Percentiles rank a stretch among this genome's conserved stretches.
phyloP scores from a whole-genome alignment of 345 rosid genomes.

The Sisymbrium altissimum region DNA sequence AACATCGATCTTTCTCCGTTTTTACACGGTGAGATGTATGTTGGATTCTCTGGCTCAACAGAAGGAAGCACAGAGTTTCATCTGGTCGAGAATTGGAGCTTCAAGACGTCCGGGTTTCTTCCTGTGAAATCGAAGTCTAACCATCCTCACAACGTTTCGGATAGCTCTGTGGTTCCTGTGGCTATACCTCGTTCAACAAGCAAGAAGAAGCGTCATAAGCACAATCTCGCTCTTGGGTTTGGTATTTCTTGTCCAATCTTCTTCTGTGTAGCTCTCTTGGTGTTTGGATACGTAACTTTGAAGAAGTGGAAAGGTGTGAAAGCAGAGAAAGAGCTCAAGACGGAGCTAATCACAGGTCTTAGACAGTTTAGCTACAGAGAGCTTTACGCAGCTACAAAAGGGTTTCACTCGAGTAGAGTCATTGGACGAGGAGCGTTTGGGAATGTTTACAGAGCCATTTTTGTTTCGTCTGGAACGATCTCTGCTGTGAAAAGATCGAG shows the following conservation, averaged over 20 bases:
- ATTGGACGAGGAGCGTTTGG: constrained; percentile 89
- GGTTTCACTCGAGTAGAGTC: constrained; percentile 79
- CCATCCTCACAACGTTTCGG: constrained; percentile 75
- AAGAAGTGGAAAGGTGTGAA: constrained; percentile 56
- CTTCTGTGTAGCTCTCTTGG: constrained; percentile 55
- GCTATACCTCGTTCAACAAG: constrained; percentile 37
- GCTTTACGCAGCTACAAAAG: constrained; percentile 66
- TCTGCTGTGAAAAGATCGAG: constrained; percentile 88
- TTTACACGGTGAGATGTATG: constrained; percentile 56
- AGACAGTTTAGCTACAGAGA: constrained; percentile 75
- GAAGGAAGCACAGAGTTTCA: constrained; percentile 97
- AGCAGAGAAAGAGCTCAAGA: constrained; percentile 50
- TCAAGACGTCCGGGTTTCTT: constrained; percentile 58
- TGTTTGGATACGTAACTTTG: constrained; percentile 61
- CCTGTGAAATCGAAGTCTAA: constrained; percentile 51
- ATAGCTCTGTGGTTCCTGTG: constrained; percentile 51
- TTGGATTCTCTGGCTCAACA: constrained; percentile 88
- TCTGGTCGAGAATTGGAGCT: constrained; percentile 71
- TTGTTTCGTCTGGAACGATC: constrained; percentile 48
- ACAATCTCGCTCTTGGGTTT: constrained; percentile 59
- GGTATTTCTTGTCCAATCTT: constrained; percentile 78
- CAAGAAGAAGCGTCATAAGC: constrained; percentile 14
- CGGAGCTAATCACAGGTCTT: constrained; percentile 69
- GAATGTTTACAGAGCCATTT: constrained; percentile 75
- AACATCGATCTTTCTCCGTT: constrained; percentile 60